These are phyloP conservation scores for Coriolopsis trogii DNA, from an alignment of 1,284 basidiomycete genomes.

Conservation along the genomic window DNA sequence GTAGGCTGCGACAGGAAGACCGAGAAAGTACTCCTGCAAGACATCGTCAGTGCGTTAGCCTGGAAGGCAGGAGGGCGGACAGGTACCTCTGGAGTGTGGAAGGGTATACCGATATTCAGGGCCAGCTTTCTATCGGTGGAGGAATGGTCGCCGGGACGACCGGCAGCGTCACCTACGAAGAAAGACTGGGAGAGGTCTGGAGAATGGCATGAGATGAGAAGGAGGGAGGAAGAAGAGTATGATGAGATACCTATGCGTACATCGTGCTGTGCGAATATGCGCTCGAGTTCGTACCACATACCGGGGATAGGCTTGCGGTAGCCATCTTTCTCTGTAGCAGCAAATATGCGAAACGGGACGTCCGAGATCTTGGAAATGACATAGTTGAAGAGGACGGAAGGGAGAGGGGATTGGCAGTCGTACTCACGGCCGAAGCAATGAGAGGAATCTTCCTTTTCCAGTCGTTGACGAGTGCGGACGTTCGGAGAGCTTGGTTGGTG, in stretches of 20 bases:
- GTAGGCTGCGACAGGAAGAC: conserved; percentile 46
- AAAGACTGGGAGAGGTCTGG: conserved; percentile 70
- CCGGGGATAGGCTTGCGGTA: conserved; percentile 91
- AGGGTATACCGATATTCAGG: conserved; percentile 70
- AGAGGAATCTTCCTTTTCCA: conserved; percentile 80
- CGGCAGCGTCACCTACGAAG: conserved; percentile 92
- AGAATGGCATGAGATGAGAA: not conserved
- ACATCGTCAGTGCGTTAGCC: conserved; percentile 2
- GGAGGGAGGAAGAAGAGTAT: not conserved
- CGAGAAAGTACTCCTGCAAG: conserved; percentile 79
- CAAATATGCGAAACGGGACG: conserved; percentile 81
- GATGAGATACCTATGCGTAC: conserved; percentile 63
- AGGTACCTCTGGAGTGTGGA: conserved; percentile 66
- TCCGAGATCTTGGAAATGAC: conserved; percentile 58
- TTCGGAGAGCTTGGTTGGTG: conserved; percentile 76
- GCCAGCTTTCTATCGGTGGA: conserved; percentile 89
- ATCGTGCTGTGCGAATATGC: conserved; percentile 58
- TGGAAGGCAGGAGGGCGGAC: conserved; percentile 16
- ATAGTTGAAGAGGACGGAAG: not conserved
- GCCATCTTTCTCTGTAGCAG: conserved; percentile 74
- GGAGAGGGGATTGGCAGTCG: not conserved
- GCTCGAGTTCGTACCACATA: conserved; percentile 80
- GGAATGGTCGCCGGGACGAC: conserved; percentile 72
- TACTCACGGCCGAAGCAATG: conserved; percentile 68
- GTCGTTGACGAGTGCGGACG: conserved; percentile 45